A percentile compares a stretch with the other conserved stretches of the same genome.
These are phyloP conservation scores for Vitis amurensis DNA, from an alignment of 164 flowering plant species.

Conservation along the genomic window DNA sequence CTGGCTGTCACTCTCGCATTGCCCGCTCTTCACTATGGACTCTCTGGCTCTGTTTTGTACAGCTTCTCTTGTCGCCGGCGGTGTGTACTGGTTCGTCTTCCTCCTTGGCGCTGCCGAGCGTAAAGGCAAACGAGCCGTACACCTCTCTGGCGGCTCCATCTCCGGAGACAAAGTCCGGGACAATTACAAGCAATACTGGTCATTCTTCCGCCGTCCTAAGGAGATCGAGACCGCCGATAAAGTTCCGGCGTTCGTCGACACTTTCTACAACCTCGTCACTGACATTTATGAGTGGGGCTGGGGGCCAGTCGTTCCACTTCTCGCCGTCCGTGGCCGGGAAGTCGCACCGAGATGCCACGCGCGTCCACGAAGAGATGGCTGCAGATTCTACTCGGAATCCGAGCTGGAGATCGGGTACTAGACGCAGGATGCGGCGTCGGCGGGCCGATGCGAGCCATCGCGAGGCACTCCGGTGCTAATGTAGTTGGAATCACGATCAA, in stretches of 20 bases:
- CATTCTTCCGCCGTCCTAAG: conserved; percentile 85
- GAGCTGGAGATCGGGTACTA: conserved; percentile 53
- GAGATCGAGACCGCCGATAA: conserved; percentile 82
- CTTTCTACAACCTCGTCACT: conserved; percentile 94
- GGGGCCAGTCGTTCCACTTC: conserved; percentile 96
- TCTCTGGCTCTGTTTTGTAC: conserved; percentile 59
- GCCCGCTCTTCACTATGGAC: conserved; percentile 41
- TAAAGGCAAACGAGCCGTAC: conserved; percentile 77
- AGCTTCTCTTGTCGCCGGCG: conserved; percentile 57
- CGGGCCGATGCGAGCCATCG: conserved; percentile 96
- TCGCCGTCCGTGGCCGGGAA: conserved; percentile 75
- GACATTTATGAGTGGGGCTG: conserved; percentile 99
- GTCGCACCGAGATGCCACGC: conserved; percentile 83
- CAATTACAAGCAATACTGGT: conserved; percentile 83
- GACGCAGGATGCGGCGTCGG: conserved; percentile 98
- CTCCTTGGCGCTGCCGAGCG: conserved; percentile 85
- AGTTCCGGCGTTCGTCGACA: conserved; percentile 89
- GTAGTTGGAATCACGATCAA: conserved; percentile 95
- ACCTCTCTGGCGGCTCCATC: conserved; percentile 89
- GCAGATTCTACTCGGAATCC: conserved; percentile 67
- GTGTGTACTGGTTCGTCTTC: conserved; percentile 92
- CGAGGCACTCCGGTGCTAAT: conserved; percentile 67
- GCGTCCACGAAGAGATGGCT: conserved; percentile 84
- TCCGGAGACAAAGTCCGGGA: conserved; percentile 71
- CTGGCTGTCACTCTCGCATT: no score